phyloP scores from a whole-genome alignment of 2,329 filamentous ascomycete species.

The Trichoderma polysporum region DNA sequence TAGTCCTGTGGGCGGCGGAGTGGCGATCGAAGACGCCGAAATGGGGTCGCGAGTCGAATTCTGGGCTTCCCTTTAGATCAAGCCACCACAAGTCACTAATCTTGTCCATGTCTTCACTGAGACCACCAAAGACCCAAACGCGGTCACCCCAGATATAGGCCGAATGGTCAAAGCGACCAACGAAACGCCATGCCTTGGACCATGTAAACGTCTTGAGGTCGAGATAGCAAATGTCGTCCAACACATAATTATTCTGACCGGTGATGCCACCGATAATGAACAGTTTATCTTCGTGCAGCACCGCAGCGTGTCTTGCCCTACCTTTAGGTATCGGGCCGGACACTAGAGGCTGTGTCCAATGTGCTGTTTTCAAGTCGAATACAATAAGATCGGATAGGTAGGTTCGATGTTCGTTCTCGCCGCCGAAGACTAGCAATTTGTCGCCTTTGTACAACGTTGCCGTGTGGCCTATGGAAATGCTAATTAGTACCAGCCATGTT shows the following conservation, averaged over 20 bases:
- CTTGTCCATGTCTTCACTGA: slow-evolving; percentile 96
- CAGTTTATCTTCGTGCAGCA: slow-evolving; percentile 93
- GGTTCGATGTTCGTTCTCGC: slow-evolving; percentile 95
- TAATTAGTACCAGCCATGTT: slow-evolving; percentile 1
- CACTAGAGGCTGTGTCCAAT: slow-evolving; percentile 92
- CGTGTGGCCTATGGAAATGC: slow-evolving; percentile 70
- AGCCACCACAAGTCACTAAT: slow-evolving; percentile 97
- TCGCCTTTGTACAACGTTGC: slow-evolving; percentile 90
- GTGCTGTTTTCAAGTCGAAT: slow-evolving; percentile 89
- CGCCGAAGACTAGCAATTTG: slow-evolving; percentile 95
- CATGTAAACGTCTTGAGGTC: slow-evolving; percentile 97
- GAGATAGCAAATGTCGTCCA: slow-evolving; percentile 95
- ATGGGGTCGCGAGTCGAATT: slow-evolving; percentile 70
- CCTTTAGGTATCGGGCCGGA: slow-evolving; percentile 83
- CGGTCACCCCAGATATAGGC: slow-evolving; percentile 89
- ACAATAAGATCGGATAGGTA: slow-evolving; percentile 95
- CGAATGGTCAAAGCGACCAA: slow-evolving; percentile 90
- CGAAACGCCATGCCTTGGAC: slow-evolving; percentile 95
- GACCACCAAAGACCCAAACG: slow-evolving; percentile 93
- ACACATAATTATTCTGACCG: slow-evolving; percentile 84
- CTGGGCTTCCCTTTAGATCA: slow-evolving; percentile 85
- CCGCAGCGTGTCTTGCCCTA: slow-evolving; percentile 86
- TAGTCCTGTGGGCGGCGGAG: slow-evolving; percentile 40
- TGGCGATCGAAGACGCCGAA: slow-evolving; percentile 53
- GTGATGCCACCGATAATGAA: slow-evolving; percentile 97